Percentiles rank a stretch among this genome's conserved stretches.
phyloP scores from a whole-genome alignment of 169 alveolate genomes.

The Plasmodium chabaudi region DNA sequence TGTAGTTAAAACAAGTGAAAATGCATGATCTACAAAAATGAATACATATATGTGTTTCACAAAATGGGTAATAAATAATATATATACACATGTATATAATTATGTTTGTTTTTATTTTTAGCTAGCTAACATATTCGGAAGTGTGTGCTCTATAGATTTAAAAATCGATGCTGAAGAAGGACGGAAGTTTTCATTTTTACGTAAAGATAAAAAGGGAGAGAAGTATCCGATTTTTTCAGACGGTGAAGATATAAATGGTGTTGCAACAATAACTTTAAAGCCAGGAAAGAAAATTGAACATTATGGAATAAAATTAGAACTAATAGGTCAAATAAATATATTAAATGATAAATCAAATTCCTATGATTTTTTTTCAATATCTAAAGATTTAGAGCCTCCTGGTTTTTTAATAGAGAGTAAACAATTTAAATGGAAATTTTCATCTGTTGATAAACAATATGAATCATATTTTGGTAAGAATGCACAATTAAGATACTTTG shows the following conservation, averaged over 20 bases:
- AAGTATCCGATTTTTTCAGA: slow-evolving; percentile 89
- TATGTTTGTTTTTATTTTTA: slow-evolving; percentile 6
- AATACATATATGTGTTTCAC: no score
- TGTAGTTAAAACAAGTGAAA: no score
- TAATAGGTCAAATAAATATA: slow-evolving; percentile 96
- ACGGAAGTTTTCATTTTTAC: slow-evolving; percentile 80
- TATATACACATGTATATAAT: neutral
- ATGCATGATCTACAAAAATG: no score
- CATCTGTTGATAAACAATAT: slow-evolving; percentile 96
- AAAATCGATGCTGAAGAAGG: slow-evolving; percentile 83
- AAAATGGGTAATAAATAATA: no score
- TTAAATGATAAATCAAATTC: slow-evolving; percentile 92
- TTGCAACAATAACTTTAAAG: slow-evolving; percentile 91
- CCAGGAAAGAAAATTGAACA: slow-evolving; percentile 97
- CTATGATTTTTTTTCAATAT: slow-evolving; percentile 95
- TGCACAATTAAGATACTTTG: slow-evolving; percentile 93
- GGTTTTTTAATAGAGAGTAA: slow-evolving; percentile 94
- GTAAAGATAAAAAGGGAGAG: slow-evolving; percentile 86
- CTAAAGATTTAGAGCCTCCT: slow-evolving; percentile 97
- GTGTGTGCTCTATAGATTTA: slow-evolving; percentile 82
- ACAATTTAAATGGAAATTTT: slow-evolving; percentile 94
- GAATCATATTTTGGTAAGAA: slow-evolving; percentile 98
- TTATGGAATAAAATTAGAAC: slow-evolving; percentile 97
- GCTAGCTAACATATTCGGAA: slow-evolving; percentile 87
- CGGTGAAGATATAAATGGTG: slow-evolving; percentile 93